Base-by-base conservation (phyloP, 2,329 filamentous ascomycete genomes). In the Aureobasidium mangrovei region DNA sequence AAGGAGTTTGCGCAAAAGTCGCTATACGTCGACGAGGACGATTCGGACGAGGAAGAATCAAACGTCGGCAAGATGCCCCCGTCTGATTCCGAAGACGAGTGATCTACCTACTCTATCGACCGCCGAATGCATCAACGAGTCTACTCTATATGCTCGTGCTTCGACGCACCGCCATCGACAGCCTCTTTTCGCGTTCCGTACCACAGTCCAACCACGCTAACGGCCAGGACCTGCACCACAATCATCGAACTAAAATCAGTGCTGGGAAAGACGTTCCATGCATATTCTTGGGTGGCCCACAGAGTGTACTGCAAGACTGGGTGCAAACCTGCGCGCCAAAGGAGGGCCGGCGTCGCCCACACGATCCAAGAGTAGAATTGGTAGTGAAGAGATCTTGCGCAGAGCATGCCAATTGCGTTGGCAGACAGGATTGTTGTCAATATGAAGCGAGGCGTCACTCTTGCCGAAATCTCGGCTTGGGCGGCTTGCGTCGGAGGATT, bases 201-300 rank as follows among this genome's bases (percentile, higher is more conserved):
- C 77, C 84, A 86, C 10, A 81, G 74, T 44, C 81, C 75, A 4
- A 73, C 72, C 1, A 91, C 82, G 12, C 86, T 86, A 9, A 80
- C 65, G 18, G 81, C 81, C 62, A 97, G 74, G 38, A 82, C 80
- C 27, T 76, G 77, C 10, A 98, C 86, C 7, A 90, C 91, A 4
- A 78, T 72, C 58, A 71, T 69, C 4, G 84, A 87, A 67, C 84
- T 87, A 35, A 66, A 59, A 53, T 76, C 70, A 33, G 84, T 86
- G 66, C 89, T 95, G n/a, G 91, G 91, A 66, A 86, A 96, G 7
- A 91, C 82, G 62, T 96, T 95, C 91, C 91, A 96, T 9, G 87
- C 88, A 84, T 86, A 91, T 69, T 96, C 91, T 70, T 96, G 91
- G 56, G 81, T 76, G 3, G 76, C 78, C 86, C 88, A 95, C 7